Percentiles rank a stretch among this genome's conserved stretches.
phyloP scores from a whole-genome alignment of 306 rosid genomes.

The Acmispon strigosus region DNA sequence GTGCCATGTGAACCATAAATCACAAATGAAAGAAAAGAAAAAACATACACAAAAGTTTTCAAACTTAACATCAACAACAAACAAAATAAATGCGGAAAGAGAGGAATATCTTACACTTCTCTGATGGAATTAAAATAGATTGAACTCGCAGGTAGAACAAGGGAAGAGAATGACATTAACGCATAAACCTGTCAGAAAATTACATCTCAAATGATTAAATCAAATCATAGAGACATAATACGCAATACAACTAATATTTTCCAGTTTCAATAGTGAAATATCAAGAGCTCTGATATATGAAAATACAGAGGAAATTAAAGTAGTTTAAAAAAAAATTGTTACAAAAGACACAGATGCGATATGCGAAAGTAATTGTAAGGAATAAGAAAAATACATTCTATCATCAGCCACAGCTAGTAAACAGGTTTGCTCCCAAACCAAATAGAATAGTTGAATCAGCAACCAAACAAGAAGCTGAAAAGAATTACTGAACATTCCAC shows the following conservation, averaged over 20 bases:
- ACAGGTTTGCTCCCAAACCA: background rate
- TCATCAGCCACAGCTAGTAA: background rate
- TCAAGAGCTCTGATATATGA: background rate
- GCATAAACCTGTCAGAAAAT: constrained; percentile 65
- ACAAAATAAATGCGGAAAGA: background rate
- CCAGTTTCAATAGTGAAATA: background rate
- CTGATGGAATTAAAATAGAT: constrained; percentile 76
- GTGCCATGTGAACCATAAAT: background rate
- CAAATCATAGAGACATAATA: background rate
- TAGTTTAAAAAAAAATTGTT: background rate
- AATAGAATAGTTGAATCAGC: background rate
- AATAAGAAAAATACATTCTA: background rate
- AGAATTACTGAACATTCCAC: background rate
- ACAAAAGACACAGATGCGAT: background rate
- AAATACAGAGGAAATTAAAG: background rate
- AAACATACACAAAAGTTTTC: constrained; percentile 8
- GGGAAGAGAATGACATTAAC: constrained; percentile 73
- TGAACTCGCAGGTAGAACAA: constrained; percentile 58
- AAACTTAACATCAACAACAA: background rate
- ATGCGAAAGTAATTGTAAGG: background rate
- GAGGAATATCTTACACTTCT: constrained; percentile 70
- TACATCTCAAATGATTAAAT: background rate
- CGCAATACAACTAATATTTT: background rate
- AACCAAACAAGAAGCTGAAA: background rate
- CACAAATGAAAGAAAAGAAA: background rate